Evolutionary conservation across 805 yeast species (phyloP), one percentile per base, ranked within the genome.

Genomic region (Metschnikowia orientalis): DNA sequence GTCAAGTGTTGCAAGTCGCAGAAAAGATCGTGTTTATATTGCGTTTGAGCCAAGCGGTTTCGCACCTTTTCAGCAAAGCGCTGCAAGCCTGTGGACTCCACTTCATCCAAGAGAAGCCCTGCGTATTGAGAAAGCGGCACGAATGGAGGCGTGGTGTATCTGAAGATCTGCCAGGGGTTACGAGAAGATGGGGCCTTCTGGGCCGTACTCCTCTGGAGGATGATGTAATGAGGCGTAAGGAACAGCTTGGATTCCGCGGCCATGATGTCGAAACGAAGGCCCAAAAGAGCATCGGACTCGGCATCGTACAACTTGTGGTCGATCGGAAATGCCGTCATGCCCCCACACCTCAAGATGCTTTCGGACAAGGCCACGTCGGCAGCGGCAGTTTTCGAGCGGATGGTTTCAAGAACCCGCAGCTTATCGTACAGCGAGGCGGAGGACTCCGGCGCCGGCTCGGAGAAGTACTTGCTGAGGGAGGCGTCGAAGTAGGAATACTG

Each of bases 291-390:
- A 7, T 57, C 62, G 23, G 43, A 48, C 11, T 32, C 35, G 0
- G 44, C 36, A 8, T 48, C 59, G 29, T 58, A 57, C 15, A 59
- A 36, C 12, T 37, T 38, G 35, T 57, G 59, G 41, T 69, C 70
- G 25, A 75, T 58, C 1, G 77, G 75, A 34, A 75, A 75, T 0
- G 70, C 69, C 0, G 79, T 73, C 18, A 70, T 46, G 2, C 79
- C 78, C 5, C 64, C 70, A 36, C 73, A 45, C 32, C 81, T 46
- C 35, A 59, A 62, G 12, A 72, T 52, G 41, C 72, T 73, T 38
- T 75, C 81, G 27, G 60, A 45, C 26, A 63, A 25, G n/a, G 45
- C 46, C 32, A 27, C 16, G 8, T 15, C 25, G 17, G 42, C 40
- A 3, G 39, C 45, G n/a, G 23, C 28, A 12, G 47, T 24, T 23